Evolutionary conservation across 2,329 filamentous ascomycete genomes (phyloP).

Genomic region (Colletotrichum chrysophilum): DNA sequence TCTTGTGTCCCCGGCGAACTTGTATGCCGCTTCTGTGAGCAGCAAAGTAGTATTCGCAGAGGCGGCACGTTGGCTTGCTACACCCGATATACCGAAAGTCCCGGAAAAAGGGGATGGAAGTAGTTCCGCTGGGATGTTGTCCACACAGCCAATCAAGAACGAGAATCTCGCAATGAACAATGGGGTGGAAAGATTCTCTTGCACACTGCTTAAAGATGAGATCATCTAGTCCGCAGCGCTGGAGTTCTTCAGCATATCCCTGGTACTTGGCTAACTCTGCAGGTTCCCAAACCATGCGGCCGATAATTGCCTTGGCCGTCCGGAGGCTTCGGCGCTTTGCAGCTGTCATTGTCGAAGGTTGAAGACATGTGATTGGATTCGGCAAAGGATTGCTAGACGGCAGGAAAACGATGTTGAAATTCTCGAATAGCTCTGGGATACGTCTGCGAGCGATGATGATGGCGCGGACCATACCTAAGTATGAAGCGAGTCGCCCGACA

Average conservation of each 20-base stretch:
- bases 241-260: not conserved
- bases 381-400: slow-evolving; percentile 25
- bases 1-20: slow-evolving; percentile 19
- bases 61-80: slow-evolving; percentile 27
- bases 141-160: slow-evolving; percentile 7
- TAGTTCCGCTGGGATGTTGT: not conserved
- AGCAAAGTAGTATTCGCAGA: slow-evolving; percentile 26
- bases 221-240: not conserved
- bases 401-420: slow-evolving; percentile 26
- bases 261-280: not conserved
- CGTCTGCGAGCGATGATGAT: slow-evolving; percentile 25
- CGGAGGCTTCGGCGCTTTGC: not conserved
- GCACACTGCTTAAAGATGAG: not conserved
- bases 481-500: slow-evolving; percentile 30
- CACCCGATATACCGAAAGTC: slow-evolving; percentile 24
- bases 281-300: slow-evolving; percentile 20
- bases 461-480: slow-evolving; percentile 18
- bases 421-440: slow-evolving; percentile 36
- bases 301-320: slow-evolving; percentile 25
- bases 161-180: slow-evolving; percentile 23
- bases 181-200: not conserved
- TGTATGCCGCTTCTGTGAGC: slow-evolving; percentile 11
- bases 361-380: slow-evolving; percentile 22
- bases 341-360: slow-evolving; percentile 8
- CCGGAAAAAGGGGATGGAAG: slow-evolving; percentile 4